Base-by-base conservation (phyloP, 2,329 filamentous ascomycete species). In the Penicillium sp. region DNA sequence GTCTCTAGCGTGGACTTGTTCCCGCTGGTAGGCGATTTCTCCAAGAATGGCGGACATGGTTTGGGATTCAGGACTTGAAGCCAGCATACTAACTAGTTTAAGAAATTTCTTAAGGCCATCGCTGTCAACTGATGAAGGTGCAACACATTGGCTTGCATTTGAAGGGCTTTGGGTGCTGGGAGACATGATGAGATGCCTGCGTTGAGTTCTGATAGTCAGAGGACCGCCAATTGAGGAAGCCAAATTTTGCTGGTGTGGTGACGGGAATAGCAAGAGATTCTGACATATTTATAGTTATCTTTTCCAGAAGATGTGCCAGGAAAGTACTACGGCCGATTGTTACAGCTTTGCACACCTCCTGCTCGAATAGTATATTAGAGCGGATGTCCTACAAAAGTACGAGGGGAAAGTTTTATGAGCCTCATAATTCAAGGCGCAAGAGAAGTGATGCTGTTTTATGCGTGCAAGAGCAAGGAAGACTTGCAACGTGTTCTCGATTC, bases 381-480 rank as follows among this genome's bases (percentile, higher is more conserved):
- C 10, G 3, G 10, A 31, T 40, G 26, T 20, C 14, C 42, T 34
- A 46, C 35, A 39, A 47, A 47, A 22, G 18, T 38, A 49, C 24
- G 26, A 39, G 43, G 35, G 24, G 24, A 18, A 53, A n/a, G 22
- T 5, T 39, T n/a, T 11, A 38, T 40, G 35, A 53, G 50, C 43
- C 50, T 16, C 24, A 47, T 43, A n/a, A 38, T 53, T 37, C 13
- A 13, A 22, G 26, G 50, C 35, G 35, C 26, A 49, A 7, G 4
- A 32, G 35, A 53, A 53, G 50, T 39, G 43, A 47, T 53, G 26
- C 34, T 46, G 10, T 11, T 47, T 46, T 53, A 34, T 46, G 26
- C 34, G 31, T 39, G 35, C 35, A 22, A 47, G 16, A 39, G 14
- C 4, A 53, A 29, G 50, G 42, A 11, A 46, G n/a, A n/a, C 14